These are phyloP conservation scores for Candida germanica DNA, from an alignment of 805 yeast species.

Conservation along the genomic window DNA sequence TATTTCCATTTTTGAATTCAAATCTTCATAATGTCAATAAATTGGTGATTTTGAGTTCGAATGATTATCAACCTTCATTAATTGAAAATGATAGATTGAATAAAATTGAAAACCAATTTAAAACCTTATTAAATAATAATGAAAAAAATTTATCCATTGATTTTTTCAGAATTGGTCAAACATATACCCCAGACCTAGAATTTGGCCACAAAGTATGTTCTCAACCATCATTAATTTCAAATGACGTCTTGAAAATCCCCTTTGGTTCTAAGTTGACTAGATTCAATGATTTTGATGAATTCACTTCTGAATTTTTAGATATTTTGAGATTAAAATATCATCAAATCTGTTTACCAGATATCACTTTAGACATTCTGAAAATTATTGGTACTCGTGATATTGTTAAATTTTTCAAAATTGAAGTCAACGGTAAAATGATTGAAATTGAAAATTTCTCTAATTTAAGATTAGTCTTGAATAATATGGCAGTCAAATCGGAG, in stretches of 20 bases:
- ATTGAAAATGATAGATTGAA: conserved; percentile 3
- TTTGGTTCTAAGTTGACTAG: conserved; percentile 19
- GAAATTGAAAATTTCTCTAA: conserved; percentile 13
- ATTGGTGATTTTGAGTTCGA: conserved; percentile 16
- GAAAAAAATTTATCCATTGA: conserved; percentile 21
- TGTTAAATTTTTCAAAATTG: conserved; percentile 18
- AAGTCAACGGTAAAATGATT: conserved; percentile 22
- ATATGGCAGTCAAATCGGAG: conserved; percentile 11
- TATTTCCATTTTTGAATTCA: conserved; percentile 22
- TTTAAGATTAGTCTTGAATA: conserved; percentile 10
- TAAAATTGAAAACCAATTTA: conserved; percentile 10
- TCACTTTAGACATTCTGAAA: conserved; percentile 18
- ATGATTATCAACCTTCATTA: conserved; percentile 8
- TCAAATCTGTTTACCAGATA: conserved; percentile 20
- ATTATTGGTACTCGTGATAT: conserved; percentile 15
- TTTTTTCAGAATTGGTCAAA: conserved; percentile 22
- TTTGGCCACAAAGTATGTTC: conserved; percentile 10
- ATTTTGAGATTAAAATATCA: conserved; percentile 16
- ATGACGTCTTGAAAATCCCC: conserved; percentile 15
- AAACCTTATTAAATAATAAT: conserved; percentile 10
- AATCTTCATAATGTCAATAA: conserved; percentile 10
- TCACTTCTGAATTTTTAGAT: conserved; percentile 13
- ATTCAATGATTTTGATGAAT: conserved; percentile 17
- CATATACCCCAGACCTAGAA: conserved; percentile 16
- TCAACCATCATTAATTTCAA: conserved; percentile 10